Evolutionary conservation across 2,329 filamentous ascomycete species (phyloP).

Genomic region (Nigrospora oryzae): DNA sequence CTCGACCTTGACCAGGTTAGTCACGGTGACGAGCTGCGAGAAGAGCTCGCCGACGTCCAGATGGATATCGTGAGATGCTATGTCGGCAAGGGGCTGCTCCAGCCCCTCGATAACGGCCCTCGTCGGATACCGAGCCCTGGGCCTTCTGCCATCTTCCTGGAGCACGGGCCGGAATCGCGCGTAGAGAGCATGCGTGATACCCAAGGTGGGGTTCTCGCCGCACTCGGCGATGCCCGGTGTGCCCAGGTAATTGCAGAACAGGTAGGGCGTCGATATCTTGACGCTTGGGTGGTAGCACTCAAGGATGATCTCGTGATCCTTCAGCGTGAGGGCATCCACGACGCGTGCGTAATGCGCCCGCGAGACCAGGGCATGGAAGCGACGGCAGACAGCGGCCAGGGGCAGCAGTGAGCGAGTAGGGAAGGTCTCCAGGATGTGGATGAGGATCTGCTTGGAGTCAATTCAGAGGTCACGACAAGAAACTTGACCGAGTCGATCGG

Average conservation of each 20-base stretch:
- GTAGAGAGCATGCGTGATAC: conserved; percentile 50
- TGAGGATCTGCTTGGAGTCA: conserved; percentile 34
- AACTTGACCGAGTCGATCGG: neutral
- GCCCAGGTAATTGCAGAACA: conserved; percentile 57
- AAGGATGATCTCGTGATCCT: conserved; percentile 60
- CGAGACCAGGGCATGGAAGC: conserved; percentile 54
- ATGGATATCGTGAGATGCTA: conserved; percentile 50
- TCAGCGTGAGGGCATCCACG: conserved; percentile 45
- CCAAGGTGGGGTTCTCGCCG: conserved; percentile 22
- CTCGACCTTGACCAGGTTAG: conserved; percentile 60
- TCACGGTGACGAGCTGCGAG: conserved; percentile 62
- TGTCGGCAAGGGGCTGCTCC: conserved; percentile 22
- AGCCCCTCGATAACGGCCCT: conserved; percentile 8
- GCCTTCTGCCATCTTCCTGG: conserved; percentile 26
- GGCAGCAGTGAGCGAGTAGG: conserved; percentile 44
- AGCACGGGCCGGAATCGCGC: conserved; percentile 61
- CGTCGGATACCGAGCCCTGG: conserved; percentile 13
- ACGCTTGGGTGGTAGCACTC: conserved; percentile 71
- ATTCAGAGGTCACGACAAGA: neutral
- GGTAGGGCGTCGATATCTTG: conserved; percentile 59
- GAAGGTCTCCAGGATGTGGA: conserved; percentile 38
- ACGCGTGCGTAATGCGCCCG: conserved; percentile 59
- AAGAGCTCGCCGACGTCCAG: conserved; percentile 66
- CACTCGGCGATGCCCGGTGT: conserved; percentile 49
- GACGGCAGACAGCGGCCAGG: conserved; percentile 50